Evolutionary conservation across 2,329 filamentous ascomycete genomes (phyloP), one percentile per base, ranked within the genome.

Genomic region (Ophiobolus disseminans): DNA sequence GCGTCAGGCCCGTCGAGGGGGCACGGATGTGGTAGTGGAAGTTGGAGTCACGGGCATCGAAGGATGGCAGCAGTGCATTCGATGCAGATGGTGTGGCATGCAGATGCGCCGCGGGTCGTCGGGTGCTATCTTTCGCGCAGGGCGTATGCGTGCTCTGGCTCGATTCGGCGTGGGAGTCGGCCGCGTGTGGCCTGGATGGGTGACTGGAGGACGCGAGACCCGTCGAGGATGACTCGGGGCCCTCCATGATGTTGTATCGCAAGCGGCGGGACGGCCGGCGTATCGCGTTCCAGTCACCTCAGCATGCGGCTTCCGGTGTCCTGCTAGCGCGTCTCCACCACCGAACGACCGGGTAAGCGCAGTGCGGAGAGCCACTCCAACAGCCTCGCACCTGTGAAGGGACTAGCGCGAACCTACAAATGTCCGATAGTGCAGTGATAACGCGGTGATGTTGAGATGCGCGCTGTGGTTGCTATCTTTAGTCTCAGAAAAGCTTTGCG

Each of bases 201-300:
- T 55, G 43, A 40, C 45, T 48, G 47, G 55, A 57, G 45, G 64
- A 57, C 48, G 53, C 55, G 48, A 50, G 54, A 48, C 38, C 41
- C 62, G 54, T 23, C 37, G 55, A 50, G 45, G 63, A 61, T 50
- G 60, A 55, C 57, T 57, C 55, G 53, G 59, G 58, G 57, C 40
- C 65, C 48, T 63, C 66, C 68, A 70, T 69, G 61, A 55, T 69
- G 66, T 61, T 67, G 60, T 60, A 57, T 50, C 51, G 62, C 60
- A 22, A 48, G 64, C 57, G 53, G 59, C 59, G 63, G 53, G 55
- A 60, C 57, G 50, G 56, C 57, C 51, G 55, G 42, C 54, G 59
- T 60, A 52, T 34, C 21, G 35, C 20, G 19, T 38, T 23, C 35
- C 35, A 38, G 35, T 38, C 35, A 38, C 35, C 7, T 11, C 9